Evolutionary conservation across 2,329 filamentous ascomycete genomes (phyloP), one percentile per base, ranked within the genome.

Genomic region (Shiraia sp.): DNA sequence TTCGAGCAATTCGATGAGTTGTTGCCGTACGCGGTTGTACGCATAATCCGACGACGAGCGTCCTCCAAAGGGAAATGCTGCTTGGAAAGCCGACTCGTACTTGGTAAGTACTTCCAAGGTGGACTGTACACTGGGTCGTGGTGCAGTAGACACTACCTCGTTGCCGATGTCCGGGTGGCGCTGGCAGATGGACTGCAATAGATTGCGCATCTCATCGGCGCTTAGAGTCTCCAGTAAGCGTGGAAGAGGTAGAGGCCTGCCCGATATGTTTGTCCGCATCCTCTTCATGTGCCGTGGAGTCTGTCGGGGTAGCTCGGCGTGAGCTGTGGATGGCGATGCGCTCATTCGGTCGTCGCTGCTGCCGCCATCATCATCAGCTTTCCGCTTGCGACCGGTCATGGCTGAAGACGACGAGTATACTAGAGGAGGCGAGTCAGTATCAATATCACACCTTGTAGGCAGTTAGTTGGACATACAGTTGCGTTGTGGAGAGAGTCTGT

Each of bases 191-290:
- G 87, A 86, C 67, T 91, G 88, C n/a, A 99, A 79, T 1, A 96
- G 85, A 25, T 82, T 83, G 55, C 92, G 85, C 61, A 99, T 80
- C 54, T 95, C 88, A 45, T 88, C 81, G 46, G 85, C 86, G 62
- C 95, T 89, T 31, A 99, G 82, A 0, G 93, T 97, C 73, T 99
- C 92, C 49, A 99, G 83, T n/a, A 99, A 81, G 61, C 93, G 86
- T 42, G 83, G 78, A 16, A 88, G 74, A 16, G 83, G 73, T 32
- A 89, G 75, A 32, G 85, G 82, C 45, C 83, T 76, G 28, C 85
- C 85, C 15, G 78, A 79, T 45, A 90, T 69, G 57, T 95, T 90
- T 55, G 85, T 81, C 45, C 83, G 79, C 52, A 79, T 73, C 46
- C 81, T 77, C 70, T 87, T 87, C 32, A 70, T 55, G 33, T 66